Base-by-base conservation (phyloP, 768 basidiomycete species). In the Xerocomellus chrysenteron region DNA sequence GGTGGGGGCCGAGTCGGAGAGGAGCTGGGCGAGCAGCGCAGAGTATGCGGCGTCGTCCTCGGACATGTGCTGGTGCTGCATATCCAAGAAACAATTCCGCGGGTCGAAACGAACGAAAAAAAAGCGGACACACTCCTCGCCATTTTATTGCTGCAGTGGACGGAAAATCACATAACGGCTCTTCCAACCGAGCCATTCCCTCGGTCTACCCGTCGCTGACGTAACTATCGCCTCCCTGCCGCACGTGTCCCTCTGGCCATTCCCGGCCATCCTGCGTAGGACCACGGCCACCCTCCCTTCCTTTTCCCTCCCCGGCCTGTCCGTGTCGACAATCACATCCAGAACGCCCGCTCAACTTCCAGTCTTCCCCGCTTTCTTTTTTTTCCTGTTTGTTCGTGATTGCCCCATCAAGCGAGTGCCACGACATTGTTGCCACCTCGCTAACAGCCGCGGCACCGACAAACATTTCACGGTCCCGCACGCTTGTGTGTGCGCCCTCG, bases 31-130 rank as follows among this genome's bases (percentile, higher is more conserved):
- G 45, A 72, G 70, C 7, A 72, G 59, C 0, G 55, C 62, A 11
- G 70, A 66, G 46, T 73, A 73, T 0, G 69, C 70, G 0, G 54
- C 63, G 36, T 72, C 70, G 57, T 73, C 72, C 16, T 69, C 72
- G 4, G 66, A 65, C 70, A 71, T 71, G 11, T 35, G 12, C 12
- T 35, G 33, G 47, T 42, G 50, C 35, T 57, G 55, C 63, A 63
- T 53, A 1, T 42, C 30, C 19, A 28, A 2, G 1, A 36, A 36
- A 36, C 36, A 36, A 44, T 19, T 16, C 47, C 47, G 37, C 59
- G 58, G 54, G 54, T 58, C 55, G 16, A 41, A 30, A 47, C 21
- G 21, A 39, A 37, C 19, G 26, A 14, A 44, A 48, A 52, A 48
- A 52, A 43, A 49, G 26, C 30, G 41, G 7, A 21, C 13, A 52